phyloP scores from a whole-genome alignment of 2,329 filamentous ascomycete genomes.

The Fusarium buxicola region DNA sequence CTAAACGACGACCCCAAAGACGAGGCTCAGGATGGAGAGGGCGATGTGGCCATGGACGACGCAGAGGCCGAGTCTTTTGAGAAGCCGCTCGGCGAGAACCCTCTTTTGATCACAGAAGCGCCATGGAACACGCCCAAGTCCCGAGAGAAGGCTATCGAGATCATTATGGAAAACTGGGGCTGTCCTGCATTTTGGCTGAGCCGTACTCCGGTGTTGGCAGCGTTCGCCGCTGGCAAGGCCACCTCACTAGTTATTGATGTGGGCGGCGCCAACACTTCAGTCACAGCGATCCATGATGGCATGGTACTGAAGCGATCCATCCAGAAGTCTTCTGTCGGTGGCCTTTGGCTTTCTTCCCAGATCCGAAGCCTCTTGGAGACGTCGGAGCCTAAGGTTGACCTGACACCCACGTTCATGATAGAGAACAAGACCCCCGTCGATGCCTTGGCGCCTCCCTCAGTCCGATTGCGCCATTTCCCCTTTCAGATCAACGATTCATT shows the following conservation, averaged over 20 bases:
- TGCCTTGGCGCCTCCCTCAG: conserved; percentile 82
- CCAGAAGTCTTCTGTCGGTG: conserved; percentile 85
- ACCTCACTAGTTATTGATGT: conserved; percentile 94
- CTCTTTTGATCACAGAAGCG: conserved; percentile 91
- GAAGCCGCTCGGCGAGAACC: conserved; percentile 88
- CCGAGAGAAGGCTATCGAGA: conserved; percentile 93
- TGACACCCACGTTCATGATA: conserved; percentile 89
- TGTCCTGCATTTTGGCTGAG: conserved; percentile 95
- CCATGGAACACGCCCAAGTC: conserved; percentile 91
- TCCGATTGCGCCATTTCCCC: conserved; percentile 76
- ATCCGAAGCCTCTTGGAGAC: conserved; percentile 82
- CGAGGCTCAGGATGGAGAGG: conserved; percentile 70
- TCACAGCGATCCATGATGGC: conserved; percentile 93
- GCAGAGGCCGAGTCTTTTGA: conserved; percentile 63
- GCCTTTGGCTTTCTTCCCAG: conserved; percentile 90
- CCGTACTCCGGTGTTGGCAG: conserved; percentile 87
- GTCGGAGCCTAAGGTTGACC: conserved; percentile 75
- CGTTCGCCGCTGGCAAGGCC: conserved; percentile 92
- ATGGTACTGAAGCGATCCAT: conserved; percentile 93
- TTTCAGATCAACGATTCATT: conserved; percentile 75
- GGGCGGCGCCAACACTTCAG: conserved; percentile 86
- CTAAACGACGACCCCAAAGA: conserved; percentile 75
- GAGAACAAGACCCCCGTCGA: conserved; percentile 90
- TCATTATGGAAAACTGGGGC: conserved; percentile 97
- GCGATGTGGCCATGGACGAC: conserved; percentile 70